These are phyloP conservation scores for Backusella tuberculispora DNA, from an alignment of 192 early-diverging fungal genomes.

Conservation along the genomic window DNA sequence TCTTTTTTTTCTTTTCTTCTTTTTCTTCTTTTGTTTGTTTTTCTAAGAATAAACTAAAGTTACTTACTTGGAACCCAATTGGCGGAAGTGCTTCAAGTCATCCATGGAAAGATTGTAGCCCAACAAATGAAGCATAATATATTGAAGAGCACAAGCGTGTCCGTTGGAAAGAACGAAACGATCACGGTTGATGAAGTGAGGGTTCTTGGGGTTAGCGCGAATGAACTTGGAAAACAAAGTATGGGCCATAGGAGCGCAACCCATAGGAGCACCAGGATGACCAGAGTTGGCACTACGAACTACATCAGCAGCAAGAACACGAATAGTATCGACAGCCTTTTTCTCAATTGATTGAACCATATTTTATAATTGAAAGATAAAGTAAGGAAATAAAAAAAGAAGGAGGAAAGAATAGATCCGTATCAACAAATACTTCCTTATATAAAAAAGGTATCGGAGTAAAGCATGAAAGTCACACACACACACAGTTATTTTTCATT, in stretches of 20 bases:
- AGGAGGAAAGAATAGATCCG: background rate
- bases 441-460: slow-evolving; percentile 2
- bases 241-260: slow-evolving; percentile 94
- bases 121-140: slow-evolving; percentile 84
- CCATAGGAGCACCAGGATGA: slow-evolving; percentile 98
- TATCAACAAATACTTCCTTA: background rate
- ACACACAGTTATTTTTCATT: background rate
- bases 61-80: slow-evolving; percentile 77
- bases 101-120: slow-evolving; percentile 89
- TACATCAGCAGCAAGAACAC: slow-evolving; percentile 86
- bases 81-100: slow-evolving; percentile 92
- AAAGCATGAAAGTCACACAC: slow-evolving; percentile 1
- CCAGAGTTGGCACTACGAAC: slow-evolving; percentile 90
- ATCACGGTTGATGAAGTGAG: slow-evolving; percentile 93
- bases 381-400: slow-evolving; percentile 15
- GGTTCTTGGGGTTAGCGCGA: slow-evolving; percentile 84
- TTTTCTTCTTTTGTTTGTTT: background rate
- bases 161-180: slow-evolving; percentile 98
- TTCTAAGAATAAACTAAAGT: background rate
- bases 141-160: slow-evolving; percentile 94
- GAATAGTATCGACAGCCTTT: slow-evolving; percentile 86
- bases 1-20: too few species aligned
- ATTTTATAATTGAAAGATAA: slow-evolving; percentile 15
- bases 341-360: slow-evolving; percentile 54
- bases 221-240: slow-evolving; percentile 86